Base-by-base conservation (phyloP, 257 asterid species). In the Cynanchum wilfordii region DNA sequence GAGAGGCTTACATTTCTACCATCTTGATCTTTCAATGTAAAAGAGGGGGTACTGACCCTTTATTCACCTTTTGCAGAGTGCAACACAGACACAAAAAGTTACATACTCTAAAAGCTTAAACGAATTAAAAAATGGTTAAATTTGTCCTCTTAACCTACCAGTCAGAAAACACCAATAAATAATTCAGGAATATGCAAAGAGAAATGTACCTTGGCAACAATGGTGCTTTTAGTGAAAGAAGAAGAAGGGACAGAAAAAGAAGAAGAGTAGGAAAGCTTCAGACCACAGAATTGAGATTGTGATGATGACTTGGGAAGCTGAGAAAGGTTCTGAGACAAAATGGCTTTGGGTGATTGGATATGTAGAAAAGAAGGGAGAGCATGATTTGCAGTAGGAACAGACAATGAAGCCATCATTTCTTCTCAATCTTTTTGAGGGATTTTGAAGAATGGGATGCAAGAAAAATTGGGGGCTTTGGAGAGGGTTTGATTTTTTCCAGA, bases 21-120 rank as follows among this genome's bases (percentile, higher is more conserved):
- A 84, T 87, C 87, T 81, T 95, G 99, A 83, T 95, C 96, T 79
- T 82, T 95, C 94, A 95, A 78, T 75, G 96, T 86, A 78, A 95
- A 92, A 40, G 87, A 15, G 98, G 98, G 49, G 89, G 87, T 57
- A 60, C 70, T 2, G 96, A 77, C 55, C 99, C 99, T 82, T 95
- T 90, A 12, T 82, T 66, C 74, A 95, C 96, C 99, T 95, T 42
- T 77, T 71, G 66, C 49, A 49, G 49, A 73, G 40, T 57, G 68
- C 13, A 62, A 44, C n/a, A 13, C n/a, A 40, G 38, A 29, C 38
- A 62, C 2, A 22, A 36, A 22, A 0, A 1, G 60, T 7, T 42
- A 36, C 27, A 55, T 8, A n/a, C n/a, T n/a, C n/a, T n/a, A n/a
- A n/a, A n/a, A n/a, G n/a, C n/a, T n/a, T n/a, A n/a, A n/a, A n/a